phyloP scores from a whole-genome alignment of 1,139 yeast species.

The Tardiomyces blankii region DNA sequence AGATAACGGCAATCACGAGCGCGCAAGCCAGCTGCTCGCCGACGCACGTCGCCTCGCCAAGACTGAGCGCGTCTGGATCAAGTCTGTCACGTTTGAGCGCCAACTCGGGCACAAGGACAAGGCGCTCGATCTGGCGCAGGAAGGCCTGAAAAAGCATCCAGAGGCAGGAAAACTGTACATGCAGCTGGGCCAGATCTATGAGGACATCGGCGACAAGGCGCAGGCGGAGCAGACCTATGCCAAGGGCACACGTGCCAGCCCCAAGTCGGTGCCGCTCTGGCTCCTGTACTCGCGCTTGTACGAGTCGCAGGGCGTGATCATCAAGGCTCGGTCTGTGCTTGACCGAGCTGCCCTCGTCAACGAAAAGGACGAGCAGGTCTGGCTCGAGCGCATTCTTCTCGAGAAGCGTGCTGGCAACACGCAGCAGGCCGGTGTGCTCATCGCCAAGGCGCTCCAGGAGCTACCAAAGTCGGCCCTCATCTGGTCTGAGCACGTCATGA shows the following conservation, averaged over 20 bases:
- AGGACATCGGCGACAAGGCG: conserved; percentile 22
- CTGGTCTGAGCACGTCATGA: conserved; percentile 50
- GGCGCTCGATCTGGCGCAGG: conserved; percentile 33
- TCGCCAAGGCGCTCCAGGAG: conserved; percentile 49
- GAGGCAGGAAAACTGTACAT: conserved; percentile 40
- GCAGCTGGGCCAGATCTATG: conserved; percentile 47
- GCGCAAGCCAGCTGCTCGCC: conserved; percentile 35
- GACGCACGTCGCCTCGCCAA: conserved; percentile 29
- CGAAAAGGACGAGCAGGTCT: conserved; percentile 39
- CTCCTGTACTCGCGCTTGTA: conserved; percentile 40
- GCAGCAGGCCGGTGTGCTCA: conserved; percentile 43
- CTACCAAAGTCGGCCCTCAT: conserved; percentile 49
- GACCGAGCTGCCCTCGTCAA: conserved; percentile 55
- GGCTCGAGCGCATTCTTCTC: conserved; percentile 47
- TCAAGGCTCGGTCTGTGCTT: conserved; percentile 60
- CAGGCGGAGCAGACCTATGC: conserved; percentile 40
- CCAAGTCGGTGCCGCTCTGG: conserved; percentile 44
- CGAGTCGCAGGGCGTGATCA: conserved; percentile 31
- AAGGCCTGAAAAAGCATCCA: conserved; percentile 40
- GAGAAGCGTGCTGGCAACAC: conserved; percentile 43
- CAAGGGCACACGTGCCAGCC: conserved; percentile 40
- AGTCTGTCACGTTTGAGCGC: conserved; percentile 49
- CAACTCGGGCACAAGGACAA: conserved; percentile 19
- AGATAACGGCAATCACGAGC: conserved; percentile 27
- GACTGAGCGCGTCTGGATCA: conserved; percentile 46